phyloP scores from a whole-genome alignment of 2,329 filamentous ascomycete genomes.

The Diaporthe sp. region DNA sequence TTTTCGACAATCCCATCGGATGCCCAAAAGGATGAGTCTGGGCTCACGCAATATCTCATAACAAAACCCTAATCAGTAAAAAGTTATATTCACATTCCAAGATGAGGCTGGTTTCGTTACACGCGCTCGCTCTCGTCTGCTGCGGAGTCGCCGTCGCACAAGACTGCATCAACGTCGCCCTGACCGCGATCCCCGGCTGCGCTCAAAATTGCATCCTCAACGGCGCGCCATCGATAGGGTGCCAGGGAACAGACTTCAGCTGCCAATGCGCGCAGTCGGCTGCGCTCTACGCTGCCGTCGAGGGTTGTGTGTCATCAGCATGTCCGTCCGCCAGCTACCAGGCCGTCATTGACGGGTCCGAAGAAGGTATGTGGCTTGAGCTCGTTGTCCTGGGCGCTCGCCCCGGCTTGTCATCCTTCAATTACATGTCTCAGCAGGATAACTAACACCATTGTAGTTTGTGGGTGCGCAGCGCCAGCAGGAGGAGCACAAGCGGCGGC shows the following conservation, averaged over 20 bases:
- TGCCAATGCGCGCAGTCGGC: constrained; percentile 51
- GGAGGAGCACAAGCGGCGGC: constrained; percentile 6
- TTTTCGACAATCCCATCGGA: not conserved
- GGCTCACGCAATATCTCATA: not conserved
- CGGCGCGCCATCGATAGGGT: constrained; percentile 49
- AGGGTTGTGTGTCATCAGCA: constrained; percentile 48
- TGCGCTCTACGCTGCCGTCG: constrained; percentile 49
- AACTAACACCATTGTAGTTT: constrained; percentile 31
- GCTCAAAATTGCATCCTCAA: constrained; percentile 51
- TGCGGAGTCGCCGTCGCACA: constrained; percentile 34
- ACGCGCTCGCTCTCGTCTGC: constrained; percentile 22
- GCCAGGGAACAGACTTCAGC: constrained; percentile 49
- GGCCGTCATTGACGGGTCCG: constrained; percentile 51
- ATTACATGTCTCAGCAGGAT: not conserved
- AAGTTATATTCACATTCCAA: not conserved
- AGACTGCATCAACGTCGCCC: constrained; percentile 47
- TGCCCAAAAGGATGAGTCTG: not conserved
- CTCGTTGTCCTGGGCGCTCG: not conserved
- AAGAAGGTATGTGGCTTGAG: constrained; percentile 44
- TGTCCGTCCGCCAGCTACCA: constrained; percentile 48
- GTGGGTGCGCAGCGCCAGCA: constrained; percentile 37
- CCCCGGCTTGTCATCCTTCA: not conserved
- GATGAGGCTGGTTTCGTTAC: constrained; percentile 35
- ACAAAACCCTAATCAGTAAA: not conserved
- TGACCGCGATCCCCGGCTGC: constrained; percentile 49